Evolutionary conservation across 805 yeast genomes (phyloP).

Genomic region (Wickerhamomyces ciferrii): DNA sequence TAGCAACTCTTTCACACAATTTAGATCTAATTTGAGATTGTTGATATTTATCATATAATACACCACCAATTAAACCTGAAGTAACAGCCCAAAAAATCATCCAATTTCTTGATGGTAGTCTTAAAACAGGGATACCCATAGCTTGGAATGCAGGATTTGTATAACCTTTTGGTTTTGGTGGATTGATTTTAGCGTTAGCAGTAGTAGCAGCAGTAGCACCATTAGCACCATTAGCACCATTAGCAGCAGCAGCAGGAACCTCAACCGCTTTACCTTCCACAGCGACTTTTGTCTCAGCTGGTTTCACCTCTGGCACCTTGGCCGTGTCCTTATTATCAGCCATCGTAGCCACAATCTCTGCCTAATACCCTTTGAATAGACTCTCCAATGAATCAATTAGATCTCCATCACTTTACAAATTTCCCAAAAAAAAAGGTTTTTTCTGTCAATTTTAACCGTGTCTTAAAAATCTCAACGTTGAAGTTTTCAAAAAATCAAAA

Average conservation of each 20-base stretch:
- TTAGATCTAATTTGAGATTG: slow-evolving; percentile 59
- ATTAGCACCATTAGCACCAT: background rate
- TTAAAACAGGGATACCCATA: slow-evolving; percentile 76
- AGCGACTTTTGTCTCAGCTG: background rate
- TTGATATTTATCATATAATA: slow-evolving; percentile 71
- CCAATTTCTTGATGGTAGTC: slow-evolving; percentile 92
- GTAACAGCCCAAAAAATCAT: slow-evolving; percentile 76
- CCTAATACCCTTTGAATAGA: too few relatives aligned
- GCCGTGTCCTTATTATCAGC: background rate
- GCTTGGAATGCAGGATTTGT: slow-evolving; percentile 76
- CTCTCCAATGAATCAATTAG: too few relatives aligned
- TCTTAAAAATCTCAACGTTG: background rate
- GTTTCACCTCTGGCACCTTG: background rate
- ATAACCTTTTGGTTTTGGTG: slow-evolving; percentile 33
- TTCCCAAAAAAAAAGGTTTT: too few relatives aligned
- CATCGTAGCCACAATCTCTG: background rate
- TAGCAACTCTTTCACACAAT: slow-evolving; percentile 59
- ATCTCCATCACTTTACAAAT: background rate
- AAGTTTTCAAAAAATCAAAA: background rate
- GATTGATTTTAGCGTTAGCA: background rate
- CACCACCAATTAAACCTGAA: slow-evolving; percentile 65
- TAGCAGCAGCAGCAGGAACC: slow-evolving; percentile 3
- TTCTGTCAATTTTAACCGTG: background rate
- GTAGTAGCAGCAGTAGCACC: background rate
- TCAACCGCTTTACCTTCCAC: background rate